A percentile compares a stretch with the other conserved stretches of the same genome.
Evolutionary conservation across 2,329 filamentous ascomycete species (phyloP).

Genomic region (Aspergillus latus): DNA sequence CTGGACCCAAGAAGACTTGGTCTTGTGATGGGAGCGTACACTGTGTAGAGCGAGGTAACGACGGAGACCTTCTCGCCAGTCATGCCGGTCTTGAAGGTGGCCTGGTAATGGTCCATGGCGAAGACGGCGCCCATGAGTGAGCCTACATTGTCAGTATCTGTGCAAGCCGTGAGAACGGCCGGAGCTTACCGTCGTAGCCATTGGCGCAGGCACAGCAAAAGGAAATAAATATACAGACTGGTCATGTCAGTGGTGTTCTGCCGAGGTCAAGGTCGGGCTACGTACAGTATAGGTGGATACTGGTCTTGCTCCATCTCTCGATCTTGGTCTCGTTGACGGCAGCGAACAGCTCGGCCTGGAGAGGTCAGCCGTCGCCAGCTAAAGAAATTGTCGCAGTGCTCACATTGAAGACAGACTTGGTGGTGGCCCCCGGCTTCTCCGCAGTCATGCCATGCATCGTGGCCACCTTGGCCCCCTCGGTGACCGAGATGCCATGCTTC

Average conservation of each 20-base stretch:
- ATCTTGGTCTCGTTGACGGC: constrained; percentile 51
- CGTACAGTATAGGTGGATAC: constrained; percentile 34
- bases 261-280: background rate
- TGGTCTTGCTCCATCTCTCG: constrained; percentile 29
- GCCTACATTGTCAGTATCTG: background rate
- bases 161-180: background rate
- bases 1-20: background rate
- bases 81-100: constrained; percentile 42
- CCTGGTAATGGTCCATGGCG: constrained; percentile 37
- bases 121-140: constrained; percentile 34
- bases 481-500: constrained; percentile 11
- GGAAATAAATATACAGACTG: constrained; percentile 47
- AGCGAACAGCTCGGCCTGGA: constrained; percentile 51
- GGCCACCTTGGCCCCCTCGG: background rate
- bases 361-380: background rate
- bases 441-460: background rate
- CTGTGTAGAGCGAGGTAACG: constrained; percentile 49
- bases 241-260: constrained; percentile 18
- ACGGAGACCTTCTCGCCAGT: constrained; percentile 44
- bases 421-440: constrained; percentile 7
- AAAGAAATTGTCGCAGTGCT: background rate
- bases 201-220: constrained; percentile 37
- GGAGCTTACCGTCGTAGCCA: constrained; percentile 29
- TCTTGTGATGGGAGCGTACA: constrained; percentile 36
- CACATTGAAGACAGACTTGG: constrained; percentile 10